phyloP scores from a whole-genome alignment of 805 yeast genomes.

The Clavispora carvajalis region DNA sequence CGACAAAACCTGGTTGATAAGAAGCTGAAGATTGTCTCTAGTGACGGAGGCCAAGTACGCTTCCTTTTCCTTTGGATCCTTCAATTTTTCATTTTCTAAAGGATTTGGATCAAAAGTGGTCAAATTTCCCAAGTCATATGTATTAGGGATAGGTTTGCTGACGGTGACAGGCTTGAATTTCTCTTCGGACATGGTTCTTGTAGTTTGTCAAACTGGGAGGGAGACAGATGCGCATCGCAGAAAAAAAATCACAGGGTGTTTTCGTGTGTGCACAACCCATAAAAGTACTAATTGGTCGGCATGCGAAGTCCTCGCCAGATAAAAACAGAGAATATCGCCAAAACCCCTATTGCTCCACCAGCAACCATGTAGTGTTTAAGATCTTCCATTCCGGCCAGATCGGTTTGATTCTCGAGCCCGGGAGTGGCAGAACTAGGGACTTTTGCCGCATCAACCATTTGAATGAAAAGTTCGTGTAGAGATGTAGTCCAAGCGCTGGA shows the following conservation, averaged over 20 bases:
- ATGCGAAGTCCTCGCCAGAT: slow-evolving; percentile 41
- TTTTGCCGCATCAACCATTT: slow-evolving; percentile 83
- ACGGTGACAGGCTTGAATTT: slow-evolving; percentile 71
- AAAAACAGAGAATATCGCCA: slow-evolving; percentile 60
- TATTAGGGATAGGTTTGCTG: slow-evolving; percentile 84
- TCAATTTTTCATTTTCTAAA: slow-evolving; percentile 56
- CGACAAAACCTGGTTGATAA: slow-evolving; percentile 85
- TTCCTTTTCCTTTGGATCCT: slow-evolving; percentile 54
- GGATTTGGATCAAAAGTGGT: slow-evolving; percentile 90
- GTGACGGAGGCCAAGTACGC: slow-evolving; percentile 58
- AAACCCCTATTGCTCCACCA: slow-evolving; percentile 64
- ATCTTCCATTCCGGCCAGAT: slow-evolving; percentile 45
- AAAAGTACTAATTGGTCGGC: background rate
- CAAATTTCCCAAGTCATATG: slow-evolving; percentile 84
- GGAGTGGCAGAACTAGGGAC: slow-evolving; percentile 76
- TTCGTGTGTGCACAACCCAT: slow-evolving; percentile 4
- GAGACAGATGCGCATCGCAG: slow-evolving; percentile 16
- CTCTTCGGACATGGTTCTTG: slow-evolving; percentile 16
- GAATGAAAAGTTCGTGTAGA: slow-evolving; percentile 76
- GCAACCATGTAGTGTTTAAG: slow-evolving; percentile 54
- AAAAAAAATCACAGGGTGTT: slow-evolving; percentile 2
- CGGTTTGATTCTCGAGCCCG: slow-evolving; percentile 58
- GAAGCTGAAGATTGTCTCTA: slow-evolving; percentile 88
- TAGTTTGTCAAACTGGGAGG: slow-evolving; percentile 1
- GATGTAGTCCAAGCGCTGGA: slow-evolving; percentile 89